phyloP scores from a whole-genome alignment of 2,329 filamentous ascomycete genomes.

The Hypoxylon sp. region DNA sequence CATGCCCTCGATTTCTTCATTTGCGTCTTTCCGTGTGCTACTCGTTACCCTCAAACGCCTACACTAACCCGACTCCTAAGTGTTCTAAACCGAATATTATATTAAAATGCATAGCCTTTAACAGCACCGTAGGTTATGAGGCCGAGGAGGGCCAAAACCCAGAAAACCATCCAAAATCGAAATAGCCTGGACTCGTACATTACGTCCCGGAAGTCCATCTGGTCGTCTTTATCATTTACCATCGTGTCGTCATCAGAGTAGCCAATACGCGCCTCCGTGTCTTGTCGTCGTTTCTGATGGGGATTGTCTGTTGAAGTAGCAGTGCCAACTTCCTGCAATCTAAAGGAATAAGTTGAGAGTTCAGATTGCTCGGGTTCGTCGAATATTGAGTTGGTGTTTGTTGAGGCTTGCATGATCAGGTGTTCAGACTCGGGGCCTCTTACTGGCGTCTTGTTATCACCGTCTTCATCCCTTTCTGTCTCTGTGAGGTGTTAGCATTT shows the following conservation, averaged over 20 bases:
- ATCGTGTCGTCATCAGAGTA: background rate
- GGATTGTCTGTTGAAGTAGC: background rate
- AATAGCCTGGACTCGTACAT: constrained; percentile 6
- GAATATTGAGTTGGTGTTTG: too few species aligned
- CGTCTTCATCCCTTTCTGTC: background rate
- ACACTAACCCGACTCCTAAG: too few species aligned
- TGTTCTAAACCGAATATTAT: too few species aligned
- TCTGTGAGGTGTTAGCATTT: background rate
- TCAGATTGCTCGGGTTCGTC: too few species aligned
- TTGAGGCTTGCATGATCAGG: background rate
- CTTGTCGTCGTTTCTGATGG: background rate
- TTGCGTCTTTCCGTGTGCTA: too few species aligned
- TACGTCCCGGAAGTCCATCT: background rate
- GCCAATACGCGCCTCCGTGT: constrained; percentile 7
- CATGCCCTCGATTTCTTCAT: too few species aligned
- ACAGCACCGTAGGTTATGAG: constrained; percentile 1
- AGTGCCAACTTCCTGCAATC: background rate
- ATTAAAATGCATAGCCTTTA: background rate
- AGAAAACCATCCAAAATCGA: constrained; percentile 3
- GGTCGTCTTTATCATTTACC: background rate
- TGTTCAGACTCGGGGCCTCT: background rate
- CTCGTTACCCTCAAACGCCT: too few species aligned
- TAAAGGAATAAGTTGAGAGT: background rate
- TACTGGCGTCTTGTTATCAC: too few species aligned
- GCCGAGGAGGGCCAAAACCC: background rate